These are phyloP conservation scores for Trichoderma citrinoviride DNA, from an alignment of 2,329 filamentous ascomycete species.

Conservation along the genomic window DNA sequence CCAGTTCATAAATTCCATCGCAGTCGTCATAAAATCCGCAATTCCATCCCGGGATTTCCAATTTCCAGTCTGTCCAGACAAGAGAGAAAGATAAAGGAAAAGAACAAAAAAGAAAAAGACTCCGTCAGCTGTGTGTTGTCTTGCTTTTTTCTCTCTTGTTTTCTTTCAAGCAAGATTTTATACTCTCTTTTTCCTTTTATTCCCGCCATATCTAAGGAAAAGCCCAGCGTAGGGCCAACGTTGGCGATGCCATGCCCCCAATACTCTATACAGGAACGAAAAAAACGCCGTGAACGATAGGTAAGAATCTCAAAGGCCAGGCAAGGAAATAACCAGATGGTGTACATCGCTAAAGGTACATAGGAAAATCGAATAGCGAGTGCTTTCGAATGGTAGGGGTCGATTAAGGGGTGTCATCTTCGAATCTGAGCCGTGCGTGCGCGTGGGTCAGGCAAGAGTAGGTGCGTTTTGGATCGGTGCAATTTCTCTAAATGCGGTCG, in stretches of 20 bases:
- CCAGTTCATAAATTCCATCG: slow-evolving; percentile 17
- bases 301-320: background rate
- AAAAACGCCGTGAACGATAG: slow-evolving; percentile 18
- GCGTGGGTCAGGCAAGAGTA: background rate
- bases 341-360: slow-evolving; percentile 12
- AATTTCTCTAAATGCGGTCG: slow-evolving; percentile 33
- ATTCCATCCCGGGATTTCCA: slow-evolving; percentile 2
- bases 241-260: slow-evolving; percentile 43
- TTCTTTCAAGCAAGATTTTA: background rate
- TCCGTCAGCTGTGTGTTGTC: background rate
- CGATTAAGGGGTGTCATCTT: background rate
- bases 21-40: slow-evolving; percentile 13
- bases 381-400: slow-evolving; percentile 4
- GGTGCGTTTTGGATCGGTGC: background rate
- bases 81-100: background rate
- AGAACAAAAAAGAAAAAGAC: background rate
- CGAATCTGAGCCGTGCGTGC: background rate
- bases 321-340: background rate
- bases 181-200: slow-evolving; percentile 1
- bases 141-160: background rate
- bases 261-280: slow-evolving; percentile 10
- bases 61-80: background rate
- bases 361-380: slow-evolving; percentile 13
- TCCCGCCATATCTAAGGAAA: slow-evolving; percentile 27
- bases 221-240: slow-evolving; percentile 47